Evolutionary conservation across 257 asterid genomes (phyloP).

Genomic region (Voacanga thouarsii): DNA sequence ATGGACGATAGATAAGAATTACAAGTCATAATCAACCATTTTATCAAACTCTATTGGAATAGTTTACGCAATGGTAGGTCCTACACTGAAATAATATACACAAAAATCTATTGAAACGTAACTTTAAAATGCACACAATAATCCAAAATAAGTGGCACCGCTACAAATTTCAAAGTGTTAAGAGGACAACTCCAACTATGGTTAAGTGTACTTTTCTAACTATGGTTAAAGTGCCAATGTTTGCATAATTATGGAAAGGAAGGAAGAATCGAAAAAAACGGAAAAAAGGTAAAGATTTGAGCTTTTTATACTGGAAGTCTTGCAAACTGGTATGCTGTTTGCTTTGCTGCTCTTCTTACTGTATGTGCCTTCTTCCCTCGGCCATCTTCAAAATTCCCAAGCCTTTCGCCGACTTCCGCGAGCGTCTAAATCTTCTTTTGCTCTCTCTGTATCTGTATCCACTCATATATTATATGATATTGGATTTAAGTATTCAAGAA

Average conservation of each 20-base stretch:
- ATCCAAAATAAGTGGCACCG: background rate
- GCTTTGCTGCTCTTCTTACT: background rate
- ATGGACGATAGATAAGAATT: background rate
- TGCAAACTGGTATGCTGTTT: background rate
- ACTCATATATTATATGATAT: background rate
- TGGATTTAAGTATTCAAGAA: slow-evolving; percentile 22
- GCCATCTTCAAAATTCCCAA: slow-evolving; percentile 31
- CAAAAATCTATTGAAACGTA: background rate
- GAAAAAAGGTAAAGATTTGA: background rate
- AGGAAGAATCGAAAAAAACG: too few species aligned
- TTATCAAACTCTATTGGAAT: background rate
- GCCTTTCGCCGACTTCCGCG: slow-evolving; percentile 46
- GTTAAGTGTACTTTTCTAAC: slow-evolving; percentile 12
- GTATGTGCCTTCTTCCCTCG: slow-evolving; percentile 16
- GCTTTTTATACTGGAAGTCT: background rate
- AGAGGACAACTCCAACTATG: slow-evolving; percentile 5
- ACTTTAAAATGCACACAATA: background rate
- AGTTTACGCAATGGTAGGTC: background rate
- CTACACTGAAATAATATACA: background rate
- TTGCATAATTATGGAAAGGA: background rate
- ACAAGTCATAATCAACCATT: background rate
- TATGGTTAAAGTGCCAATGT: slow-evolving; percentile 14
- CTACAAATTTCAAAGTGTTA: slow-evolving; percentile 23
- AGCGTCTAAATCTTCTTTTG: slow-evolving; percentile 11
- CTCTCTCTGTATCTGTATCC: background rate